These are phyloP conservation scores for Metarhizium guizhouense DNA, from an alignment of 2,329 filamentous ascomycete species.

Conservation along the genomic window DNA sequence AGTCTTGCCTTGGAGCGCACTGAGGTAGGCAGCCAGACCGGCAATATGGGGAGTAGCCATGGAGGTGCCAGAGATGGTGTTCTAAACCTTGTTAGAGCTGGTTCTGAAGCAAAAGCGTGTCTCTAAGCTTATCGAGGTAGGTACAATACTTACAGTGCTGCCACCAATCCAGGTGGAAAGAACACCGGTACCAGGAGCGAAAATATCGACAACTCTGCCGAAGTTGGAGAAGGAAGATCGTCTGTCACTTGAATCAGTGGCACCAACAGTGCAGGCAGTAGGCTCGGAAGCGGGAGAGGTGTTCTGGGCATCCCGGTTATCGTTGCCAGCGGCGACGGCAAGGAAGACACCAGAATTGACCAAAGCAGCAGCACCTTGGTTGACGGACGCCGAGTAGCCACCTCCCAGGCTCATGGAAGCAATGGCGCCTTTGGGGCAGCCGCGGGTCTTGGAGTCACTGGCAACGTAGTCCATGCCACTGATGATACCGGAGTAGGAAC, in stretches of 20 bases:
- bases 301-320: slow-evolving; percentile 30
- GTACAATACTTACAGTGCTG: slow-evolving; percentile 16
- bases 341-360: slow-evolving; percentile 40
- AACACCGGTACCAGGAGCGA: slow-evolving; percentile 39
- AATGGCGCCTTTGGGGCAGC: slow-evolving; percentile 36
- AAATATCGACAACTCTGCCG: slow-evolving; percentile 39
- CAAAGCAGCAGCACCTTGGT: slow-evolving; percentile 39
- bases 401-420: slow-evolving; percentile 52
- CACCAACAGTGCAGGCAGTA: slow-evolving; percentile 44
- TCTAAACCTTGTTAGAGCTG: slow-evolving; percentile 3
- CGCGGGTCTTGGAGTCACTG: slow-evolving; percentile 25
- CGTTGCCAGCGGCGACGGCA: slow-evolving; percentile 48
- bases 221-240: slow-evolving; percentile 44
- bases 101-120: not conserved
- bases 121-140: no score
- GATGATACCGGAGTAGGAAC: slow-evolving; percentile 30
- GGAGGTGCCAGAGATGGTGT: slow-evolving; percentile 35
- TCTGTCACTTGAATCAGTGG: slow-evolving; percentile 30
- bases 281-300: slow-evolving; percentile 39
- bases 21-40: slow-evolving; percentile 24
- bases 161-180: slow-evolving; percentile 38
- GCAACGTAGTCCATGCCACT: slow-evolving; percentile 36
- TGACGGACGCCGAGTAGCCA: slow-evolving; percentile 33
- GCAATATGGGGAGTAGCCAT: slow-evolving; percentile 19
- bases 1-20: slow-evolving; percentile 28